A percentile compares a stretch with the other conserved stretches of the same genome.
phyloP scores from a whole-genome alignment of 208 protist species.

The Acanthamoeba rhysodes region DNA sequence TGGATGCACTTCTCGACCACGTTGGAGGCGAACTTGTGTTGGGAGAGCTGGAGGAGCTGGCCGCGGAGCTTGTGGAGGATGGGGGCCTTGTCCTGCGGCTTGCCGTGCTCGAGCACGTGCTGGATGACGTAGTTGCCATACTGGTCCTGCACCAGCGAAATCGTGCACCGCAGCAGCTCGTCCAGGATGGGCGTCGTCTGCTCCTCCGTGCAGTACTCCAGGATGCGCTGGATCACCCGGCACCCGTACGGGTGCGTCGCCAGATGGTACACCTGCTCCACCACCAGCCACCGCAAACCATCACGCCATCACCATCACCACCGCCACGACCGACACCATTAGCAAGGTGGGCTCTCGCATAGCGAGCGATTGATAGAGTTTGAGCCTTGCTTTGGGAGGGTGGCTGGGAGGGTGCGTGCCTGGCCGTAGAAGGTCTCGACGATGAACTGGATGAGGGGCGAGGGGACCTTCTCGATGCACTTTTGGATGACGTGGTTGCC shows the following conservation, averaged over 20 bases:
- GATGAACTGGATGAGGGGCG: constrained; percentile 96
- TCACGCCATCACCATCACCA: too few species aligned
- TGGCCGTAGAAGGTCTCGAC: constrained; percentile 96
- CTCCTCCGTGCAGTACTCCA: constrained; percentile 96
- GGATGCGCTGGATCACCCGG: constrained; percentile 99
- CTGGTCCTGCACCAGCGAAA: constrained; percentile 96
- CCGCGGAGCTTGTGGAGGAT: constrained; percentile 91
- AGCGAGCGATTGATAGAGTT: too few species aligned
- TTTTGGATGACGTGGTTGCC: constrained; percentile 99
- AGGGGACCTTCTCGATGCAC: constrained; percentile 97
- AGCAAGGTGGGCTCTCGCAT: too few species aligned
- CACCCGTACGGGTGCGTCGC: constrained; percentile 99
- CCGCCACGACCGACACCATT: too few species aligned
- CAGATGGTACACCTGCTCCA: constrained; percentile 90
- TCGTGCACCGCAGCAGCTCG: constrained; percentile 94
- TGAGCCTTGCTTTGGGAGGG: too few species aligned
- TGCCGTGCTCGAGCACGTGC: constrained; percentile 97
- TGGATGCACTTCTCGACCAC: constrained; percentile 98
- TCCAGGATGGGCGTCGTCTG: constrained; percentile 93
- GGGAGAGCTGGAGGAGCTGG: constrained; percentile 85
- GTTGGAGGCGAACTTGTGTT: constrained; percentile 99
- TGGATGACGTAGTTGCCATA: constrained; percentile 99
- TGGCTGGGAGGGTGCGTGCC: too few species aligned
- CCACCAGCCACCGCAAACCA: background rate
- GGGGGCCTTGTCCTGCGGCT: constrained; percentile 89